Evolutionary conservation across 2,329 filamentous ascomycete genomes (phyloP), one percentile per base, ranked within the genome.

Genomic region (Rhynchosporium graminicola): DNA sequence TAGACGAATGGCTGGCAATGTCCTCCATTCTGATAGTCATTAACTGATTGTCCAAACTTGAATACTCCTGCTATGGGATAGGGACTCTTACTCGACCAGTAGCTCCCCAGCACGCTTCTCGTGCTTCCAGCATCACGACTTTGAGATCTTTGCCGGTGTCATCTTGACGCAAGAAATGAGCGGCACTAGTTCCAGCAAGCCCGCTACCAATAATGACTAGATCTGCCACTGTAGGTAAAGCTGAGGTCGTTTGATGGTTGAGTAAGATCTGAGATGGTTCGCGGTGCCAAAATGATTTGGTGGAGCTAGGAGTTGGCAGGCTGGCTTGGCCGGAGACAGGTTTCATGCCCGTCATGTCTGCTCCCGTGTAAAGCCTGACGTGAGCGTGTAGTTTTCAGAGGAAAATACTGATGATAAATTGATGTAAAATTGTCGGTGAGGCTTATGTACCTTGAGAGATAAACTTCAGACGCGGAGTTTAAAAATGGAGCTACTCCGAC

Each of bases 101-200:
- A n/a, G 90, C 90, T 20, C 90, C 90, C 84, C 85, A 92, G 72
- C 90, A 93, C 3, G 87, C 89, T 77, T 93, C 90, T 69, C 90
- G 81, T 13, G 90, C 90, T 76, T 94, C 90, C 4, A 94, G 79
- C 78, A 93, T 82, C 5, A 93, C 79, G 7, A 92, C 82, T n/a
- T 76, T 79, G 63, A 81, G 77, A 4, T 64, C 60, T 42, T 65
- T 80, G 78, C 45, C 77, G 63, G 74, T 66, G 65, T 77, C 61
- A 77, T 80, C 71, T 77, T 82, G 75, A 64, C 71, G 65, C 57
- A 91, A 78, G 71, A 84, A 86, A 66, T 85, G 81, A 3, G 88
- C 88, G 0, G 86, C 87, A 74, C 88, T 90, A 0, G 86, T 78
- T n/a, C 90, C 90, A 1, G 89, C 89, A 69, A 94, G 90, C 29